These are phyloP conservation scores for Melastoma candidum DNA, from an alignment of 441 rosid species.

Conservation along the genomic window DNA sequence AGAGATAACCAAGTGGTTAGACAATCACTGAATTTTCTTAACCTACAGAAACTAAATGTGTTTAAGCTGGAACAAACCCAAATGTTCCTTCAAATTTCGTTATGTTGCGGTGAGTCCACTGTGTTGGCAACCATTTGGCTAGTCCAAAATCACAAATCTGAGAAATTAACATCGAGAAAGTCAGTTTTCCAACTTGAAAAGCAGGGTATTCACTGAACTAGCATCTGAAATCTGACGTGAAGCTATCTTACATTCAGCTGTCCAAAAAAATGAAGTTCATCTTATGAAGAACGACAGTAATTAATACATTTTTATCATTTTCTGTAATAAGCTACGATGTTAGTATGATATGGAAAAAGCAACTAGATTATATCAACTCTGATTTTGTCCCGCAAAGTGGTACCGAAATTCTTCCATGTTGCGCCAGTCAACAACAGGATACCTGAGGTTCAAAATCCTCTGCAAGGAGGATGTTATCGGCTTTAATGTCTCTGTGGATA, in stretches of 20 bases:
- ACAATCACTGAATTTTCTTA: neutral
- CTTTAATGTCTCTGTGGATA: constrained; percentile 92
- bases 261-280: too few species aligned
- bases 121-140: constrained; percentile 87
- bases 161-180: neutral
- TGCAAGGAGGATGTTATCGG: constrained; percentile 80
- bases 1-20: constrained; percentile 3
- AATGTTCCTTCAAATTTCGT: constrained; percentile 91
- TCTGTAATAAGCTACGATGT: too few species aligned
- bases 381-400: too few species aligned
- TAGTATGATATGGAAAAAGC: too few species aligned
- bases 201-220: too few species aligned
- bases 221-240: too few species aligned
- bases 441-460: constrained; percentile 88
- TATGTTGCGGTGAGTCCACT: constrained; percentile 75
- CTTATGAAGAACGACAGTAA: too few species aligned
- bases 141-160: constrained; percentile 91
- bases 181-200: too few species aligned
- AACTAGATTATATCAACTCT: too few species aligned
- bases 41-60: neutral
- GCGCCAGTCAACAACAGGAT: constrained; percentile 9
- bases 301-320: too few species aligned
- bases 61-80: constrained; percentile 41
- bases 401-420: neutral
- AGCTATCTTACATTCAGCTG: too few species aligned